Conservation (phyloP, 1,139 yeast species). For the Arxiozyma slooffiae region DNA sequence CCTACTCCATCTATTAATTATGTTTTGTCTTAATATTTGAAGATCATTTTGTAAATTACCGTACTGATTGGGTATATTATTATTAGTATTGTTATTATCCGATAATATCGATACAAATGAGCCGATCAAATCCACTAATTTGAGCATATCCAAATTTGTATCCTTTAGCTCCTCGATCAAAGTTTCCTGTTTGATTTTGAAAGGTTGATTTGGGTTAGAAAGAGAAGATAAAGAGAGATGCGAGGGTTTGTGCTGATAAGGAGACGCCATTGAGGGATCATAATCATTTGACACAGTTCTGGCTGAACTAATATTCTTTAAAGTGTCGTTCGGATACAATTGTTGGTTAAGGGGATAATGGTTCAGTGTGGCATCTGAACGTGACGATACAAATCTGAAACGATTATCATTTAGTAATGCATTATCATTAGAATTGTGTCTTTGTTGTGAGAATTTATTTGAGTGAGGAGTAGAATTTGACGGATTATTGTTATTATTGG, state of each 20-base stretch:
- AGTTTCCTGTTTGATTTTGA: background rate
- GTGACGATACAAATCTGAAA: background rate
- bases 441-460: background rate
- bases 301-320: background rate
- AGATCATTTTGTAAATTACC: background rate
- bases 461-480: background rate
- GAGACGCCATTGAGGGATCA: background rate
- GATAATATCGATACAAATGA: background rate
- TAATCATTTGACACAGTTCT: background rate
- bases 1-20: background rate
- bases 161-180: background rate
- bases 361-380: background rate
- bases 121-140: constrained; percentile 1
- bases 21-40: background rate
- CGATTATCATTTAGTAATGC: background rate
- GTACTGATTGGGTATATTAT: background rate
- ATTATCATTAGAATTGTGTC: background rate
- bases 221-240: background rate
- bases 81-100: background rate
- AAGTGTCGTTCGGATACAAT: background rate
- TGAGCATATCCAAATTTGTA: constrained; percentile 3
- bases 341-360: background rate
- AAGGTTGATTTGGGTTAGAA: background rate
- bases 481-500: background rate
- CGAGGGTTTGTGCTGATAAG: background rate